A percentile compares a stretch with the other conserved stretches of the same genome.
Evolutionary conservation across 306 rosid species (phyloP).

Genomic region (Vachellia pachyceras): DNA sequence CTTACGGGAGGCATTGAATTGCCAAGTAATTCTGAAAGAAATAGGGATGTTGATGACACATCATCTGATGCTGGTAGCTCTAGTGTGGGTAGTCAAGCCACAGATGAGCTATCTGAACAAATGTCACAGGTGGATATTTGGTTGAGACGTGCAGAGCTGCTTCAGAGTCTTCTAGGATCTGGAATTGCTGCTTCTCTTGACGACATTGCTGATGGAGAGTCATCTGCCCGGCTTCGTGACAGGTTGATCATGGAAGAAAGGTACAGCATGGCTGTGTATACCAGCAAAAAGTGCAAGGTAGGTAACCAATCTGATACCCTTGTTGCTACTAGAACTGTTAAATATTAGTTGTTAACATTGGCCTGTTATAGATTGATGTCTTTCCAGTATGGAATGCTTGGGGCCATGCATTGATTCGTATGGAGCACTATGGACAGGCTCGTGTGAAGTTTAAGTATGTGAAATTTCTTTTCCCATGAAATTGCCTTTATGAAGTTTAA

Average conservation of each 20-base stretch:
- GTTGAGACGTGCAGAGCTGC: constrained; percentile 95
- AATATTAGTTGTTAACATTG: constrained; percentile 34
- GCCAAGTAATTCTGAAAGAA: constrained; percentile 71
- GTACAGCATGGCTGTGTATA: constrained; percentile 98
- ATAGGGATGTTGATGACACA: constrained; percentile 83
- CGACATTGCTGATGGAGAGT: constrained; percentile 91
- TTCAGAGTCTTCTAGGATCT: constrained; percentile 96
- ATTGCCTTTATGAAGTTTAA: constrained; percentile 61
- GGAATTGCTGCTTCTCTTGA: constrained; percentile 97
- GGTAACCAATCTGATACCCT: constrained; percentile 16
- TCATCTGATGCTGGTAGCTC: constrained; percentile 99
- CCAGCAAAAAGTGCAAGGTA: constrained; percentile 98
- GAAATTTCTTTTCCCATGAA: constrained; percentile 27
- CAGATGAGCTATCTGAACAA: constrained; percentile 87
- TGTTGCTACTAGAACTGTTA: constrained; percentile 32
- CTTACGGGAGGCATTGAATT: constrained; percentile 76
- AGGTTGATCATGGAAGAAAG: constrained; percentile 88
- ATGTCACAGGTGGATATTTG: constrained; percentile 77
- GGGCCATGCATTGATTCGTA: constrained; percentile 97
- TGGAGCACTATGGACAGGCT: constrained; percentile 96
- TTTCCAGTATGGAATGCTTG: constrained; percentile 99
- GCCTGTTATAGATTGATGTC: constrained; percentile 82
- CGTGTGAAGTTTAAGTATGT: constrained; percentile 96
- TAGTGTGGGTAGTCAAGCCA: constrained; percentile 87
- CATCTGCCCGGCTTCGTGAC: constrained; percentile 91